Conservation (phyloP, 2,329 filamentous ascomycete species). For the Fusarium zealandicum region DNA sequence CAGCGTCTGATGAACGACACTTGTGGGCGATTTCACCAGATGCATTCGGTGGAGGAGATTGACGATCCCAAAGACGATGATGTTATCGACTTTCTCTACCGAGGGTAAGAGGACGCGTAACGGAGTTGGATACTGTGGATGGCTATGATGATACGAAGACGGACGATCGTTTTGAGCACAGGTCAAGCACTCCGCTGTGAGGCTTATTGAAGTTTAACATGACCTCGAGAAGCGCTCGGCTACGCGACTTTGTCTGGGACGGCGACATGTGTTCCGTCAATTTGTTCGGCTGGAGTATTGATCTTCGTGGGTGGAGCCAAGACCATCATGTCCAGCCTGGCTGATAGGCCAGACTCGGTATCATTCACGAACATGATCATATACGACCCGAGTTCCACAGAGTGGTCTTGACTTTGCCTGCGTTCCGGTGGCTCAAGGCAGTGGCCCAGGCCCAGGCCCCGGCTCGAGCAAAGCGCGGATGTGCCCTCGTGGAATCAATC, state of each 20-base stretch:
- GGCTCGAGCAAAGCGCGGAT: not conserved
- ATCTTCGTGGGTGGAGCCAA: too few species aligned
- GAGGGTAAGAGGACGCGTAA: not conserved
- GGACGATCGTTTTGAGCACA: not conserved
- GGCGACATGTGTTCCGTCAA: too few species aligned
- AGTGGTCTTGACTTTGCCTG: not conserved
- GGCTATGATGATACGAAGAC: not conserved
- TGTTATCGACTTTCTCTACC: not conserved
- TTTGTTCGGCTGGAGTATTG: too few species aligned
- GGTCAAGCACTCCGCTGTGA: too few species aligned
- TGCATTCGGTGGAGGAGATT: not conserved
- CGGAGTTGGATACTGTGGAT: not conserved
- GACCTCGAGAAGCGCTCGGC: conserved; percentile 1
- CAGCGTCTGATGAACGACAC: conserved; percentile 3
- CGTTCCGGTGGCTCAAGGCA: conserved; percentile 1
- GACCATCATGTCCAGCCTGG: too few species aligned
- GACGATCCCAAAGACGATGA: not conserved
- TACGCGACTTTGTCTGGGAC: not conserved
- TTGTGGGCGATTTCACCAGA: conserved; percentile 1
- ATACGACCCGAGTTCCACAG: too few species aligned
- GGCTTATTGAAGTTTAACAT: too few species aligned
- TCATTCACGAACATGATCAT: too few species aligned
- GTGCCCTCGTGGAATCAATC: conserved; percentile 2
- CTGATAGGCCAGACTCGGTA: too few species aligned
- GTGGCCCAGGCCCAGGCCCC: not conserved